Conservation (phyloP, 208 protist genomes). For the Giardia muris region DNA sequence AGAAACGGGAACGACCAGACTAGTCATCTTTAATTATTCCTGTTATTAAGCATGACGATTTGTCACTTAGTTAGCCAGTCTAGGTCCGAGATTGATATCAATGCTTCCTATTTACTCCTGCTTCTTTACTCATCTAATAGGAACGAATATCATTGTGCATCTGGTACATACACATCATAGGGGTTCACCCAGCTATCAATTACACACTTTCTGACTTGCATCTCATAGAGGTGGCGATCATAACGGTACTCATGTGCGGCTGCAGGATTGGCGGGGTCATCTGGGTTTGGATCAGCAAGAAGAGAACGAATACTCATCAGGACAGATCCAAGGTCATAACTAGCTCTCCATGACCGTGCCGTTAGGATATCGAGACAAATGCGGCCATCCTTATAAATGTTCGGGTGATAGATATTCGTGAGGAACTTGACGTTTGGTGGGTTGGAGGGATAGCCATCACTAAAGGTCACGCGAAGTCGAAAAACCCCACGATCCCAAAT, state of each 20-base stretch:
- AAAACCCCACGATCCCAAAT: constrained; percentile 32
- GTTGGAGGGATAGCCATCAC: constrained; percentile 33
- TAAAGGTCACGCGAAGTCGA: constrained; percentile 23
- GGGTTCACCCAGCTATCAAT: neutral
- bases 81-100: no score
- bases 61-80: no score
- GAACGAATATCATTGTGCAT: no score
- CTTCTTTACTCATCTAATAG: no score
- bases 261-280: constrained; percentile 6
- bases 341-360: neutral
- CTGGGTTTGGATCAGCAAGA: neutral
- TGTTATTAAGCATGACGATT: no score
- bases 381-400: constrained; percentile 28
- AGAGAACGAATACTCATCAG: constrained; percentile 3
- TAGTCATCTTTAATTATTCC: no score
- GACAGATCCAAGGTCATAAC: neutral
- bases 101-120: no score
- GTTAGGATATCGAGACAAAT: constrained; percentile 33
- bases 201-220: constrained; percentile 7
- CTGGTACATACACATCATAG: neutral
- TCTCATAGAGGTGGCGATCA: constrained; percentile 9
- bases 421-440: constrained; percentile 37
- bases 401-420: constrained; percentile 35
- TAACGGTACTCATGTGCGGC: constrained; percentile 5
- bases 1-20: no score